Evolutionary conservation across 345 rosid genomes (phyloP), one percentile per base, ranked within the genome.

Genomic region (Hevea brasiliensis): DNA sequence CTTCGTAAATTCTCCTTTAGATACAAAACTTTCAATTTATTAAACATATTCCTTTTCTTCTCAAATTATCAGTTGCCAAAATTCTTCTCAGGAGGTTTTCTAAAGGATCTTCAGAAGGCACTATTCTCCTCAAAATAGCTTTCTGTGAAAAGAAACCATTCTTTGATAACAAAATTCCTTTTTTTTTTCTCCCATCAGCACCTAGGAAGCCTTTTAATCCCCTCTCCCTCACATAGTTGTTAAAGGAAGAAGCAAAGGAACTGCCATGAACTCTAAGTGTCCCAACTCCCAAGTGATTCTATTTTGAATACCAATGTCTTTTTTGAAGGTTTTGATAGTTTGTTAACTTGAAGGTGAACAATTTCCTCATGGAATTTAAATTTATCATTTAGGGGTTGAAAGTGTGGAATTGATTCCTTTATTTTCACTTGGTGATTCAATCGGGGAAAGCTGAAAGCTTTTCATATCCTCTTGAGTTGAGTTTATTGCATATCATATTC

Each of bases 341-440:
- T 65, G 3, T 45, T 37, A 17, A 26, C 58, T 48, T 48, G 42
- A 66, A 66, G 58, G 57, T 48, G 57, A 48, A 50, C 24, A 66
- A 15, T 48, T 10, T 66, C 12, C 24, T 11, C 1, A 13, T 21
- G 41, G 13, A 29, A 44, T 44, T 54, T 54, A 29, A 64, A 21
- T 44, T 64, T 7, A 44, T 42, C 15, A 3, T 64, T 26, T 24
- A 23, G 53, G 32, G 13, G 32, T n/a, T 24, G 50, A 44, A 27
- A 20, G 10, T 0, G 21, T 11, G 27, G 24, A 48, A 66, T 9
- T 66, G 42, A 50, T 27, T 35, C 23, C 55, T 26, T 47, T 8
- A 27, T 20, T 40, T 18, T 12, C 44, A 37, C 20, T 27, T 32
- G 17, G n/a, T 51, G 71, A 24, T 68, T 68, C 60, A 53, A 32